Conservation (phyloP, 305 asterid species). For the Solanum chacoense region DNA sequence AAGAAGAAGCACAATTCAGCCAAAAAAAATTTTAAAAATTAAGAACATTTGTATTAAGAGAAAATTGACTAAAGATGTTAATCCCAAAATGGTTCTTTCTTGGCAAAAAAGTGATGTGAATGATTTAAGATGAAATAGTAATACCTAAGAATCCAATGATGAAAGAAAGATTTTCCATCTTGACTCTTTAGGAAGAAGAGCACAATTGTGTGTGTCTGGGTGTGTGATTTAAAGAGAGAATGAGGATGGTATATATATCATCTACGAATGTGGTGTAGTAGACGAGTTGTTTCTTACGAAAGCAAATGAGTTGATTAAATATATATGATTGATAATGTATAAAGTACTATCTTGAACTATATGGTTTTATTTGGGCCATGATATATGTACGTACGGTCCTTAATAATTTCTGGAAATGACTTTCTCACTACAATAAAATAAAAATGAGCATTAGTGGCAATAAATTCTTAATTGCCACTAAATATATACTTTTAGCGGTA, state of each 20-base stretch:
- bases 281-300: not conserved
- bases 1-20: not conserved
- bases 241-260: not conserved
- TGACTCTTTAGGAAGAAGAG: not conserved
- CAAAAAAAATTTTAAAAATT: not conserved
- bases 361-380: not conserved
- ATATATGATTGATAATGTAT: not conserved
- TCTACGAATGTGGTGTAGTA: not conserved
- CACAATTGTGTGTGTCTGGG: not conserved
- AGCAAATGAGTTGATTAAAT: not conserved
- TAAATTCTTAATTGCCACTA: too few relatives aligned
- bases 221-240: not conserved
- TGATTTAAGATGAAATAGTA: not conserved
- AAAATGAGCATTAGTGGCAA: too few relatives aligned
- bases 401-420: not conserved
- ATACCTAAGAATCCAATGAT: constrained; percentile 33
- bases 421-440: not conserved
- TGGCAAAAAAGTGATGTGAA: not conserved
- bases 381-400: not conserved
- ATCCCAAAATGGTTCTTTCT: not conserved
- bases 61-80: not conserved
- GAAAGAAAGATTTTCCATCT: constrained; percentile 29
- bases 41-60: not conserved
- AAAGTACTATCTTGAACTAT: not conserved
- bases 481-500: too few relatives aligned